Percentiles rank a stretch among this genome's conserved stretches.
These are phyloP conservation scores for Ophiostoma piceae DNA, from an alignment of 2,329 filamentous ascomycete genomes.

Conservation along the genomic window DNA sequence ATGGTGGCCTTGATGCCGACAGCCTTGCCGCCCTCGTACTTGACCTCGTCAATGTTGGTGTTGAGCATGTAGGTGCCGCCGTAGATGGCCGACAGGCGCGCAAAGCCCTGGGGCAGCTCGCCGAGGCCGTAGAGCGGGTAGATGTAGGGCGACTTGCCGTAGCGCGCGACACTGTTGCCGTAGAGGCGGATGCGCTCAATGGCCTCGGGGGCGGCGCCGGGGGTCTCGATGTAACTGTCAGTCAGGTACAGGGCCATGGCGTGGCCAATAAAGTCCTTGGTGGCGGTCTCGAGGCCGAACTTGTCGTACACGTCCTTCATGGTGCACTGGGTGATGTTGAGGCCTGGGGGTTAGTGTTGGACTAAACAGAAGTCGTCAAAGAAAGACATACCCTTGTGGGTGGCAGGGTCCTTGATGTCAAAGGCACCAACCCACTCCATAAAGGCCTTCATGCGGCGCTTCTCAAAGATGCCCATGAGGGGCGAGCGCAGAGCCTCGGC, in stretches of 20 bases:
- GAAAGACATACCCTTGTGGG: constrained; percentile 73
- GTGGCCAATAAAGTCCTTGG: constrained; percentile 94
- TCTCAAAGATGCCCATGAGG: constrained; percentile 96
- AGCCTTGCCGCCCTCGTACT: constrained; percentile 81
- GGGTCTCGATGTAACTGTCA: constrained; percentile 73
- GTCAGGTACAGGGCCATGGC: constrained; percentile 95
- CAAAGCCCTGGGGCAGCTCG: constrained; percentile 96
- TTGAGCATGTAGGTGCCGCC: constrained; percentile 99
- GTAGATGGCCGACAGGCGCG: constrained; percentile 95
- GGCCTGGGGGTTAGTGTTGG: constrained; percentile 47
- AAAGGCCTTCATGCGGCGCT: constrained; percentile 93
- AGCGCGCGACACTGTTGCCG: constrained; percentile 93
- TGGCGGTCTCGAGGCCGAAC: constrained; percentile 83
- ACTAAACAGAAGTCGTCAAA: not conserved
- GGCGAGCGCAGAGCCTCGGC: constrained; percentile 85
- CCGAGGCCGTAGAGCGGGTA: constrained; percentile 97
- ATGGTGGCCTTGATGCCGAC: constrained; percentile 96
- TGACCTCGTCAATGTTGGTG: constrained; percentile 83
- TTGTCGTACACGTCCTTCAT: constrained; percentile 99
- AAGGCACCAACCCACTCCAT: constrained; percentile 92
- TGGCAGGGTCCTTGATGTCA: constrained; percentile 71
- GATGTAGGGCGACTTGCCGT: constrained; percentile 98
- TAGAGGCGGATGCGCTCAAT: constrained; percentile 92
- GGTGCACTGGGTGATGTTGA: constrained; percentile 71
- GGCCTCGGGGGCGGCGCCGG: constrained; percentile 72